Evolutionary conservation across 768 basidiomycete genomes (phyloP), one percentile per base, ranked within the genome.

Genomic region (Termitomyces sp.): DNA sequence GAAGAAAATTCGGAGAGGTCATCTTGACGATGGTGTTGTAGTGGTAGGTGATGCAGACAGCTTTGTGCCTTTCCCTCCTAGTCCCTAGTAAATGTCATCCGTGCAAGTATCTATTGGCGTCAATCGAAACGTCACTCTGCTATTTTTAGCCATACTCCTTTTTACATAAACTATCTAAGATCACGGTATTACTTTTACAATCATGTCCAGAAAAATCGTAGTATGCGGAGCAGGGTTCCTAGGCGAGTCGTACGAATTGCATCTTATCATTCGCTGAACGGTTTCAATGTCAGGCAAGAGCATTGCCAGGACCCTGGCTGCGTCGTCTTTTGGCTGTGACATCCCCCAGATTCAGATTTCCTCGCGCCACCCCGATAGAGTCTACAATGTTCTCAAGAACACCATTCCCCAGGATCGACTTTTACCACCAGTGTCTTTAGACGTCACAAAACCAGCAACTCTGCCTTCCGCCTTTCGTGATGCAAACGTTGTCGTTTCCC

Each of bases 161-260:
- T 38, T 38, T 20, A 32, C 10, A 20, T 46, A 38, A 50, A 35
- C 49, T 14, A 40, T 16, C 22, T 49, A 8, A 49, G 32, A 22
- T 18, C 18, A 20, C 16, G 13, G 11, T 26, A 16, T 33, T 28
- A 16, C 11, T 41, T 9, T 26, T n/a, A 10, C 44, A 16, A 36
- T 35, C 3, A 60, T 57, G 46, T 46, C 59, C 13, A 60, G 62
- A 35, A 81, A 79, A 65, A 69, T 82, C 35, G 78, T 81, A 28
- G 66, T 82, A 14, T 83, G 82, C 51, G 81, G 82, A 36, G 77
- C 81, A 53, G 82, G 81, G 20, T 89, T 89, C 64, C 65, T 90
- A 61, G 87, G 87, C 84, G 61, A 46, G 38, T 62, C 35, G 11
- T 26, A 20, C 49, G 30, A 38, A 50, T 50, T 43, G 13, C 49